phyloP scores from a whole-genome alignment of 148 eudicot genomes.

The Rhododendron henanense region DNA sequence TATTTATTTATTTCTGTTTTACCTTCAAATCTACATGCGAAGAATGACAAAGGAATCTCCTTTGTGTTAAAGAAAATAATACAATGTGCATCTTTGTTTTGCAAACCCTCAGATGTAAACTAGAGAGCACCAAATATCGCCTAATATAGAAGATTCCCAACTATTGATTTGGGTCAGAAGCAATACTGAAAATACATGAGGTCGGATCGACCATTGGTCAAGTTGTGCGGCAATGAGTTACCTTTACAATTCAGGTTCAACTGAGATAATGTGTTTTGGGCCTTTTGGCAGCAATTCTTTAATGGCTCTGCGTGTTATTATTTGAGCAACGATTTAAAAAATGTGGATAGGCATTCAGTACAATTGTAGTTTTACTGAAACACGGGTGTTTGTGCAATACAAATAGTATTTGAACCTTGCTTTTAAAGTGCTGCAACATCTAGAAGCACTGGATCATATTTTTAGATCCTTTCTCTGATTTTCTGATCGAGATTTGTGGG shows the following conservation, averaged over 20 bases:
- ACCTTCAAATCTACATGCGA: not conserved
- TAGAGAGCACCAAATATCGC: not conserved
- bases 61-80: not conserved
- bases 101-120: not conserved
- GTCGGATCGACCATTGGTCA: not conserved
- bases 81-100: not conserved
- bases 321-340: not conserved
- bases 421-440: not conserved
- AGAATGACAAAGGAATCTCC: not conserved
- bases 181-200: not conserved
- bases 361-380: not conserved
- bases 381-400: not conserved
- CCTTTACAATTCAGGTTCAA: not conserved
- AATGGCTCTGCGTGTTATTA: not conserved
- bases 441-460: not conserved
- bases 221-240: not conserved
- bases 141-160: not conserved
- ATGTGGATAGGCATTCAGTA: not conserved
- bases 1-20: not conserved
- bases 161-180: not conserved
- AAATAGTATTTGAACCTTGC: not conserved
- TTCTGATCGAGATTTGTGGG: not conserved
- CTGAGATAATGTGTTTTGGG: conserved; percentile 1
- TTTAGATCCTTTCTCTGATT: not conserved
- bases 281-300: not conserved